Percentiles rank a stretch among this genome's conserved stretches.
These are phyloP conservation scores for Carallia pectinifolia DNA, from an alignment of 345 rosid species.

Conservation along the genomic window DNA sequence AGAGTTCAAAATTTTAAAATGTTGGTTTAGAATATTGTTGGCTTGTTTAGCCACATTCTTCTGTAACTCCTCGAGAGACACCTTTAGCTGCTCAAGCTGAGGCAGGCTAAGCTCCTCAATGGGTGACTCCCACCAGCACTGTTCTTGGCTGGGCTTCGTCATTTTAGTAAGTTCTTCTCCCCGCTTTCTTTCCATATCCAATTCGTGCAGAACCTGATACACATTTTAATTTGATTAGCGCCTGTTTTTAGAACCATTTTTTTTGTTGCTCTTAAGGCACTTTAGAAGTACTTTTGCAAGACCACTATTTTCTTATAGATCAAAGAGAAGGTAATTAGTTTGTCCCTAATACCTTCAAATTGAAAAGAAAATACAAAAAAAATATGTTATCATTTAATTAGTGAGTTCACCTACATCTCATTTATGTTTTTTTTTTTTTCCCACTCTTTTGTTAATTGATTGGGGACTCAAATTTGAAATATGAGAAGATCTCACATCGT, in stretches of 20 bases:
- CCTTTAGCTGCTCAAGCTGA: constrained; percentile 18
- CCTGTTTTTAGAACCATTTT: background rate
- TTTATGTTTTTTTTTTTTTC: no score
- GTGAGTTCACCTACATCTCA: no score
- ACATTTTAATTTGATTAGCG: background rate
- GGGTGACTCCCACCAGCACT: constrained; percentile 26
- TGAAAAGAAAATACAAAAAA: no score
- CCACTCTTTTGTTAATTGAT: no score
- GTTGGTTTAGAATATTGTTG: constrained; percentile 2
- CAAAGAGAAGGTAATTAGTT: no score
- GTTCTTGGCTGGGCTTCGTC: background rate
- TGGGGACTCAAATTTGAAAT: no score
- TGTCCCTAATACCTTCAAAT: no score
- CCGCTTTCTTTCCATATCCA: constrained; percentile 19
- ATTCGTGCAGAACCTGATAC: constrained; percentile 1
- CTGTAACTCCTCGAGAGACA: constrained; percentile 4
- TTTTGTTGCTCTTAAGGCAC: background rate
- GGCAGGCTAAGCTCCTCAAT: constrained; percentile 9
- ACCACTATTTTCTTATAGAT: no score
- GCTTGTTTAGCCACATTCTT: constrained; percentile 14
- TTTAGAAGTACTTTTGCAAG: no score
- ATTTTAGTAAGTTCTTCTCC: constrained; percentile 8
- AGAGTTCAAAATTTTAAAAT: background rate
- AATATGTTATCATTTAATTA: no score
- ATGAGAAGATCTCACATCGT: no score